Evolutionary conservation across 106 monocot genomes (phyloP).

Genomic region (Dendrobium chrysotoxum): DNA sequence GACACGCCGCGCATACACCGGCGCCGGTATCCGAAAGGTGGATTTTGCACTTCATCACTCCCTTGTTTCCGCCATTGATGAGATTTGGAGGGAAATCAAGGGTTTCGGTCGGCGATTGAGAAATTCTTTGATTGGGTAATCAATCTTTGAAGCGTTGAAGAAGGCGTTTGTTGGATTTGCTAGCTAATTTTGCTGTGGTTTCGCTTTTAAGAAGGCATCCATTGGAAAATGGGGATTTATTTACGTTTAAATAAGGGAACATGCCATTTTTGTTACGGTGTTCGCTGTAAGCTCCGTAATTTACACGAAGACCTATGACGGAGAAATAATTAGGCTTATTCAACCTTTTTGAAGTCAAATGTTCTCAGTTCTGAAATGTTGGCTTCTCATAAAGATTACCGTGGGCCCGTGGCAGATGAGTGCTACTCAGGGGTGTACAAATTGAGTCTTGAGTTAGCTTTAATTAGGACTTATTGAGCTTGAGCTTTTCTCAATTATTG

Average conservation of each 20-base stretch:
- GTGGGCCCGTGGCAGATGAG: not conserved
- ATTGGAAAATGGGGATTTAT: not conserved
- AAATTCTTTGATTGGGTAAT: not conserved
- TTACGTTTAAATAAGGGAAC: not conserved
- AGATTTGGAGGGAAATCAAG: not conserved
- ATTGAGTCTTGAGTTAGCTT: too few species aligned
- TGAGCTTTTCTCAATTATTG: too few species aligned
- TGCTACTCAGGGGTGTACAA: too few species aligned
- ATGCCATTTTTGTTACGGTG: constrained; percentile 8
- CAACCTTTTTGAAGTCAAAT: not conserved
- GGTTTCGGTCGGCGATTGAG: not conserved
- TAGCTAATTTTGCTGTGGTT: not conserved
- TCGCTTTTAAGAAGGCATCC: not conserved
- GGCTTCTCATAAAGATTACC: not conserved
- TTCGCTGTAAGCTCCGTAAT: not conserved
- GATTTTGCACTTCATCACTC: constrained; percentile 7
- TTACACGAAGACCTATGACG: not conserved
- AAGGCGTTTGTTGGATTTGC: not conserved
- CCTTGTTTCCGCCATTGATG: not conserved
- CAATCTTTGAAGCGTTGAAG: not conserved
- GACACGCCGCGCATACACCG: constrained; percentile 8
- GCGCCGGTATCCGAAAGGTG: not conserved
- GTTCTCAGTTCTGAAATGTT: not conserved
- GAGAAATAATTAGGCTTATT: not conserved
- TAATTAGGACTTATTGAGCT: too few species aligned